These are phyloP conservation scores for Mortierella sp. DNA, from an alignment of 371 early-diverging fungal species.

Conservation along the genomic window DNA sequence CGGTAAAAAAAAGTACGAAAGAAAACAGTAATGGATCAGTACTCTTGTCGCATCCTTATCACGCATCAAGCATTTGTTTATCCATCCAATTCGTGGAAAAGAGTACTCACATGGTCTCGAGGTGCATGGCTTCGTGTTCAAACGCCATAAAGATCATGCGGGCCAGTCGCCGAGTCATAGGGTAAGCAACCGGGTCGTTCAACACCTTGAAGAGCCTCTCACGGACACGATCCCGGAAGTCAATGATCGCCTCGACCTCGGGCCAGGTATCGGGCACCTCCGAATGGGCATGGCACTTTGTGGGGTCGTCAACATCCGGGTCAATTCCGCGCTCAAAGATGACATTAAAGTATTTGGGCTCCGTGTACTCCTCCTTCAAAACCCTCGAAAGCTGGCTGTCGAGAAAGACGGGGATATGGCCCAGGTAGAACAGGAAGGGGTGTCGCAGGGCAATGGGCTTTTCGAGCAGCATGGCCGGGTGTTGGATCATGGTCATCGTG, in stretches of 20 bases:
- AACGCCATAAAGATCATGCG: constrained; percentile 87
- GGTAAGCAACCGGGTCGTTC: constrained; percentile 43
- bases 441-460: constrained; percentile 90
- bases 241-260: constrained; percentile 66
- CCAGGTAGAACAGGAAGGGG: constrained; percentile 92
- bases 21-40: background rate
- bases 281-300: constrained; percentile 85
- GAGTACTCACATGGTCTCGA: constrained; percentile 73
- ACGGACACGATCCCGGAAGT: constrained; percentile 76
- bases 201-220: constrained; percentile 67
- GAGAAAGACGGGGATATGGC: constrained; percentile 90
- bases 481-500: constrained; percentile 71
- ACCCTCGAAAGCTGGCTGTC: constrained; percentile 85
- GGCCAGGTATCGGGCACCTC: constrained; percentile 88
- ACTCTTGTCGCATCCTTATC: background rate
- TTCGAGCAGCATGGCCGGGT: constrained; percentile 66
- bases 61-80: background rate
- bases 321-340: constrained; percentile 97
- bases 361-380: constrained; percentile 66
- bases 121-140: constrained; percentile 95
- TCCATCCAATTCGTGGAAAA: background rate
- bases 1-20: background rate
- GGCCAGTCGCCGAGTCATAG: constrained; percentile 62
- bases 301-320: constrained; percentile 88
- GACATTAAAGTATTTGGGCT: constrained; percentile 72